phyloP scores from a whole-genome alignment of 2,329 filamentous ascomycete species.

The Penicillium sp. region DNA sequence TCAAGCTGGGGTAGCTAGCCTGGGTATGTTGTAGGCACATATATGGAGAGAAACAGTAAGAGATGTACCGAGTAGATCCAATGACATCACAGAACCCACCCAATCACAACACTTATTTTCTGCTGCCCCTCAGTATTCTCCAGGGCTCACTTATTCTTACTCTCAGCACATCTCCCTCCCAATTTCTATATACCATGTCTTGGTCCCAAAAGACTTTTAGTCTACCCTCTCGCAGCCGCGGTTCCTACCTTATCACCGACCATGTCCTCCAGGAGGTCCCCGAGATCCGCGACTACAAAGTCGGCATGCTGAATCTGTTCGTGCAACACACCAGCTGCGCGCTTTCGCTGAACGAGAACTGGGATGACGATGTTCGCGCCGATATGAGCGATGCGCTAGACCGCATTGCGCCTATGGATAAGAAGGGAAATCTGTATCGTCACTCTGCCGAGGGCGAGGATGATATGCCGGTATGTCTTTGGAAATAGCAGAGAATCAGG shows the following conservation, averaged over 20 bases:
- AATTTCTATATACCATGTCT: conserved; percentile 46
- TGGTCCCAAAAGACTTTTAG: conserved; percentile 86
- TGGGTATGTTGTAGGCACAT: no score
- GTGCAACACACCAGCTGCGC: conserved; percentile 94
- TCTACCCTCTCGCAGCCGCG: conserved; percentile 72
- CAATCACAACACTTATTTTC: conserved; percentile 51
- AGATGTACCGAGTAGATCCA: conserved; percentile 28
- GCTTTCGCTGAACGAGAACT: conserved; percentile 90
- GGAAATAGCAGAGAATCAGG: not conserved
- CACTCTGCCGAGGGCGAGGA: conserved; percentile 85
- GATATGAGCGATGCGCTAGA: conserved; percentile 96
- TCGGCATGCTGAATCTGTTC: conserved; percentile 84
- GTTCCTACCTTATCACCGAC: conserved; percentile 87
- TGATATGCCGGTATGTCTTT: conserved; percentile 77
- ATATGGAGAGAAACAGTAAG: not conserved
- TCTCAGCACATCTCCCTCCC: conserved; percentile 16
- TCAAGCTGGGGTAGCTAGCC: no score
- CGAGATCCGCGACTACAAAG: conserved; percentile 78
- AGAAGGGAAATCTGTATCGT: conserved; percentile 72
- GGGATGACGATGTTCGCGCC: conserved; percentile 76
- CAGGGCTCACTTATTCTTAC: conserved; percentile 17
- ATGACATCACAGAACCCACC: conserved; percentile 35
- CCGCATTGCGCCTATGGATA: conserved; percentile 80
- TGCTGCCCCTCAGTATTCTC: not conserved
- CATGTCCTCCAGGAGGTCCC: conserved; percentile 69